Percentiles rank a stretch among this genome's conserved stretches.
Conservation (phyloP, 2,329 filamentous ascomycete species). For the Zelopaecilomyces penicillatus region DNA sequence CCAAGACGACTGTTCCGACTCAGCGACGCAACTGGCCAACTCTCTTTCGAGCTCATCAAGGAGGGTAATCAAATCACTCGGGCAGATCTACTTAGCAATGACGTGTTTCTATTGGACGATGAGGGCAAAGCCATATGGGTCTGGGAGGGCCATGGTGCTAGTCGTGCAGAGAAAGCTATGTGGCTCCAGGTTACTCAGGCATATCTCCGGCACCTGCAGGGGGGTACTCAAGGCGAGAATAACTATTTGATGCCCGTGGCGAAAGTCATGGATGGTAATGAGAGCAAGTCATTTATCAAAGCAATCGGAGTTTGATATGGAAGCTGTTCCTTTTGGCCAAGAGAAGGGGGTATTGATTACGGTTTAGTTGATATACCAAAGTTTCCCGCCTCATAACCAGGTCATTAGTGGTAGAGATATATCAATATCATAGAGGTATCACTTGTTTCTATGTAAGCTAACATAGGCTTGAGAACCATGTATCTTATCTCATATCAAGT, state of each 20-base stretch:
- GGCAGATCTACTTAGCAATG: slow-evolving; percentile 46
- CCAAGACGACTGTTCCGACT: slow-evolving; percentile 49
- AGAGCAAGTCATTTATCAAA: slow-evolving; percentile 43
- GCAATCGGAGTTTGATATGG: slow-evolving; percentile 29
- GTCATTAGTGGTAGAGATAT: too few relatives aligned
- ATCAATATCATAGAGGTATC: too few relatives aligned
- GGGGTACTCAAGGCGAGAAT: slow-evolving; percentile 20
- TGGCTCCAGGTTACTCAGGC: slow-evolving; percentile 54
- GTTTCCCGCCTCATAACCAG: too few relatives aligned
- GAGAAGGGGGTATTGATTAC: too few relatives aligned
- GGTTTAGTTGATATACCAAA: too few relatives aligned
- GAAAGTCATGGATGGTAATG: slow-evolving; percentile 48
- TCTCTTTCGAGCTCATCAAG: slow-evolving; percentile 51
- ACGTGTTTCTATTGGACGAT: slow-evolving; percentile 56
- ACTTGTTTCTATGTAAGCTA: too few relatives aligned
- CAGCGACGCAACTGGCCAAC: slow-evolving; percentile 50
- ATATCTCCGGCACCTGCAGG: slow-evolving; percentile 39
- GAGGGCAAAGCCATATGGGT: slow-evolving; percentile 53
- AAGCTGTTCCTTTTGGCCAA: too few relatives aligned
- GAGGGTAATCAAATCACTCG: slow-evolving; percentile 38
- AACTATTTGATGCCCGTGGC: slow-evolving; percentile 42
- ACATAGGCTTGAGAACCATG: too few relatives aligned
- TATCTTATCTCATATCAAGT: too few relatives aligned
- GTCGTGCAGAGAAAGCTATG: slow-evolving; percentile 46
- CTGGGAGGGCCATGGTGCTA: slow-evolving; percentile 55